Evolutionary conservation across 2,329 filamentous ascomycete genomes (phyloP), one percentile per base, ranked within the genome.

Genomic region (Corniculantispora saksenae): DNA sequence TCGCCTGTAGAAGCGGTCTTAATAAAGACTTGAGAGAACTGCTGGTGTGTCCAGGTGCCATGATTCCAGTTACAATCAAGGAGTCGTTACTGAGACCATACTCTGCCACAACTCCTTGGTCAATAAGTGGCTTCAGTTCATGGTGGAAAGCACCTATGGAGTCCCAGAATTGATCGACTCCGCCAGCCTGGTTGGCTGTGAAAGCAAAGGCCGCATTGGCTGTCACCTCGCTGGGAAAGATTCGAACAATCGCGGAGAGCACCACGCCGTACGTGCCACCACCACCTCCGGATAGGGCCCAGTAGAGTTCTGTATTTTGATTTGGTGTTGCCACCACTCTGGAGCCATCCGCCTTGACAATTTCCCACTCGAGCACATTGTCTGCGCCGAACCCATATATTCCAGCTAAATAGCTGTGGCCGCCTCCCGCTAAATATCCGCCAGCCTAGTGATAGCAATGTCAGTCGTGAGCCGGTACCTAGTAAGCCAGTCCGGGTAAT

Each of bases 271-370:
- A 90, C 35, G 81, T 88, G 19, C 86, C 85, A 12, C 81, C 83
- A 2, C 88, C 87, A 0, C 87, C 86, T 3, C 87, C 86, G 50
- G 79, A 79, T 1, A 89, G 74, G 1, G 87, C 88, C 87, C 87
- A 91, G 76, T 86, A 90, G 1, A 90, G 77, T 60, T 89, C 87
- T 0, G 77, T 65, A 67, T 89, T 84, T 38, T 81, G 66, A 0
- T 70, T 71, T 0, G 76, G 78, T 4, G 78, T 82, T 0, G 85
- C 85, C 2, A 73, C 81, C 1, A 87, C 67, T n/a, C 82, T 70
- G 19, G 78, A 65, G 2, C 86, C 85, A 19, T 72, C 71, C 0
- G 80, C 82, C 9, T 82, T 84, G n/a, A 90, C 79, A 1, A 87
- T 84, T 66, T 87, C 80, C 61, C 78, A 84, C 67, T 83, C 79